phyloP scores from a whole-genome alignment of 805 yeast genomes.

The Saccharomycopsis fermentans region DNA sequence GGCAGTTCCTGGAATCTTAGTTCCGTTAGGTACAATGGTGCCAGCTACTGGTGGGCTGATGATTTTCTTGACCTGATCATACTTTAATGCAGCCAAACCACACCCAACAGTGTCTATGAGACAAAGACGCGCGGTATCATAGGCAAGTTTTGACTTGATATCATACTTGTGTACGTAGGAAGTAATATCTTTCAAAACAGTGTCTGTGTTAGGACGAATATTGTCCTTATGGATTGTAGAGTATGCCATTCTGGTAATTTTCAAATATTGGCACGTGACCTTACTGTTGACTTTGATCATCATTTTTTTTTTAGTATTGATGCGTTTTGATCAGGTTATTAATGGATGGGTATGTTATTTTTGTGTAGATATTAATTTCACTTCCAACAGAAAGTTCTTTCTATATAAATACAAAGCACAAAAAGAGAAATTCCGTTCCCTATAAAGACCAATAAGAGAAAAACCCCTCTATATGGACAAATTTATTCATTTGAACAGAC shows the following conservation, averaged over 20 bases:
- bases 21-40: slow-evolving; percentile 43
- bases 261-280: not conserved
- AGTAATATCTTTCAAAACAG: slow-evolving; percentile 39
- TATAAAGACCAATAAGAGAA: too few species aligned
- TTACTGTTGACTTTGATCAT: not conserved
- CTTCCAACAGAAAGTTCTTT: too few species aligned
- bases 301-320: not conserved
- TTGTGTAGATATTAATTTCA: too few species aligned
- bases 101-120: slow-evolving; percentile 50
- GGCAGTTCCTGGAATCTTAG: slow-evolving; percentile 44
- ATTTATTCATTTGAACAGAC: too few species aligned
- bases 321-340: too few species aligned
- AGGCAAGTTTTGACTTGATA: slow-evolving; percentile 37
- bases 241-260: not conserved
- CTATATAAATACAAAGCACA: too few species aligned
- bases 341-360: too few species aligned
- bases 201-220: slow-evolving; percentile 42
- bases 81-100: slow-evolving; percentile 48
- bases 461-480: too few species aligned
- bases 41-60: slow-evolving; percentile 52
- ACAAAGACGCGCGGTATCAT: slow-evolving; percentile 45
- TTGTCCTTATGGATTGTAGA: slow-evolving; percentile 31
- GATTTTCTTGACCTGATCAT: slow-evolving; percentile 37
- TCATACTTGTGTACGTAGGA: slow-evolving; percentile 38
- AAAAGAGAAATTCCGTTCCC: too few species aligned